Percentiles rank a stretch among this genome's conserved stretches.
These are phyloP conservation scores for Penicillium egyptiacum DNA, from an alignment of 495 filamentous ascomycete genomes.

Conservation along the genomic window DNA sequence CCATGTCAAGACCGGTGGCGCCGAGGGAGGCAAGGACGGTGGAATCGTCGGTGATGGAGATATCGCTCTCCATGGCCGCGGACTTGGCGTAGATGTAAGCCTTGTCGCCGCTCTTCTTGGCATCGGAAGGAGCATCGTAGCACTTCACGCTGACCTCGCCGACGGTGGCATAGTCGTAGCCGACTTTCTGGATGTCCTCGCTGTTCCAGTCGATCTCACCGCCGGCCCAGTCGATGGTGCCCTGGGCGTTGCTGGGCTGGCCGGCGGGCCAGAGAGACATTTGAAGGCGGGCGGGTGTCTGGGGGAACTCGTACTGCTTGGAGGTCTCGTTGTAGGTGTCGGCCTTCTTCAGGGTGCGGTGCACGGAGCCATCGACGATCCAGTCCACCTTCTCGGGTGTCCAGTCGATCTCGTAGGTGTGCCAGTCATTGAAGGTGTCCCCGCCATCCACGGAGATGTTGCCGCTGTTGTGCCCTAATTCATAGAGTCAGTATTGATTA, in stretches of 20 bases:
- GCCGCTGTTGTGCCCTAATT: constrained; percentile 65
- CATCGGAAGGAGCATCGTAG: constrained; percentile 70
- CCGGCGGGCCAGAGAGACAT: constrained; percentile 97
- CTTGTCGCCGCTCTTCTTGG: constrained; percentile 56
- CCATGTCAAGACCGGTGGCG: constrained; percentile 74
- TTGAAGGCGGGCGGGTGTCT: constrained; percentile 90
- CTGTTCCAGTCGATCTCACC: constrained; percentile 86
- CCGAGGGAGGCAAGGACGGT: constrained; percentile 79
- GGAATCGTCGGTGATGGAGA: constrained; percentile 69
- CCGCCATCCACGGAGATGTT: constrained; percentile 63
- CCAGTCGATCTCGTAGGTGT: constrained; percentile 95
- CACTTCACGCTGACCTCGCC: constrained; percentile 77
- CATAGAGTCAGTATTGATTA: constrained; percentile 2
- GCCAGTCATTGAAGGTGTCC: constrained; percentile 76
- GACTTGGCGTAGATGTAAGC: constrained; percentile 74
- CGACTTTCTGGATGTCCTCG: constrained; percentile 73
- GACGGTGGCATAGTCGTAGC: constrained; percentile 87
- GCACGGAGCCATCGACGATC: constrained; percentile 75
- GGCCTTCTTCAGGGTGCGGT: constrained; percentile 69
- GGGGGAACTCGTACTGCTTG: constrained; percentile 84
- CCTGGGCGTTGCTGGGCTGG: constrained; percentile 69
- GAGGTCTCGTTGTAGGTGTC: constrained; percentile 82
- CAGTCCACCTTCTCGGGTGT: constrained; percentile 79
- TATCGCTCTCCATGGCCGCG: constrained; percentile 67
- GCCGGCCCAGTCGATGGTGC: constrained; percentile 90